Evolutionary conservation across 306 rosid species (phyloP), one percentile per base, ranked within the genome.

Genomic region (Echinosophora koreensis): DNA sequence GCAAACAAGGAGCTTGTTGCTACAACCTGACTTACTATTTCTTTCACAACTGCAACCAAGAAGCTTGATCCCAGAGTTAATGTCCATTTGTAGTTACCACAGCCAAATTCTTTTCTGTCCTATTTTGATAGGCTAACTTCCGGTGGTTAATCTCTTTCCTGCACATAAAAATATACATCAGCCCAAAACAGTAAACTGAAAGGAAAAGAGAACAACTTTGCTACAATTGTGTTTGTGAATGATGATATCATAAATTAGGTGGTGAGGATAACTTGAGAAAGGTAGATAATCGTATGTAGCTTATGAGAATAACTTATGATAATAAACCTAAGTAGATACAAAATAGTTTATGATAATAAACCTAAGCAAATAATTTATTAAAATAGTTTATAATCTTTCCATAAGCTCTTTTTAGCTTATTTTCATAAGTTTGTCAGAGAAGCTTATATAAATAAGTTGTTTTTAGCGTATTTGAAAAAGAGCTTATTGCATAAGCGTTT

Each of bases 111-210:
- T 18, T 70, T 46, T 90, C 94, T 65, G 59, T 85, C 63, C 92
- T 84, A 51, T 77, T 86, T 47, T 78, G 90, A 81, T 82, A 67
- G 3, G 74, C 83, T 2, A 83, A 57, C 27, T 90, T 90, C 81
- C 85, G 44, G 66, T 76, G 88, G 80, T 67, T 85, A 27, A 86
- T 77, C 82, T 90, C 86, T 77, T 88, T 90, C 81, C 97, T 95
- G 93, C 90, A 85, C 73, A 85, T 6, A 61, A 64, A 77, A 16
- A 70, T 11, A 55, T 34, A 37, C 16, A 77, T 77, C 59, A 71
- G 55, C 46, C 72, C 54, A 17, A 32, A 28, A 5, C 44, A 44
- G 55, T 8, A 46, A 39, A 30, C 41, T 49, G 55, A 60, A 59
- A 60, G 18, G 52, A 50, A 52, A 42, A 4, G 6, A 47, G 15